Conservation (phyloP, 305 asterid species). For the Rubia balearica region DNA sequence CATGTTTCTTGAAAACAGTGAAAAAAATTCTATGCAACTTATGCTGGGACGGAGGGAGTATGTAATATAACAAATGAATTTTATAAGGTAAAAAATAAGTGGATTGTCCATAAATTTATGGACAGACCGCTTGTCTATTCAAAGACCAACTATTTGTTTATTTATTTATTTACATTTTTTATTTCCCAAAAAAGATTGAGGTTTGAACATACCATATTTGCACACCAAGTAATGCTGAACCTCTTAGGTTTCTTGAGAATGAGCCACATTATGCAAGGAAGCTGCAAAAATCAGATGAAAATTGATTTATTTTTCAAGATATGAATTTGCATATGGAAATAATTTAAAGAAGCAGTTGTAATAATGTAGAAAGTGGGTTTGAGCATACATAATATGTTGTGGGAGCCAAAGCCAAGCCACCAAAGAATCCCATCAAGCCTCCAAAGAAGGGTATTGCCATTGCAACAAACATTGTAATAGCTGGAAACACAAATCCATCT, state of each 20-base stretch:
- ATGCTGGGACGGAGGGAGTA: no score
- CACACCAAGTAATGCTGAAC: constrained; percentile 49
- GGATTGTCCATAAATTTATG: no score
- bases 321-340: neutral
- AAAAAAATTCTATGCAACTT: no score
- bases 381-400: constrained; percentile 53
- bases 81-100: no score
- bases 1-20: no score
- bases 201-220: constrained; percentile 39
- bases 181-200: no score
- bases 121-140: no score
- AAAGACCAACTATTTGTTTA: no score
- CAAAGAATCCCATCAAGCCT: constrained; percentile 67
- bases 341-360: no score
- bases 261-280: constrained; percentile 74
- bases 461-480: constrained; percentile 44
- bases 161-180: no score
- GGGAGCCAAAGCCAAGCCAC: constrained; percentile 79
- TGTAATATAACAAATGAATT: no score
- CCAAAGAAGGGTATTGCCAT: constrained; percentile 75
- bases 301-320: neutral
- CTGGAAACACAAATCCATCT: constrained; percentile 21
- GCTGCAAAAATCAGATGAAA: constrained; percentile 24
- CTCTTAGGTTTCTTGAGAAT: constrained; percentile 39
- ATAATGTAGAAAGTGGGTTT: no score